Conservation (phyloP, 2,329 filamentous ascomycete genomes). For the Monascus ruber region DNA sequence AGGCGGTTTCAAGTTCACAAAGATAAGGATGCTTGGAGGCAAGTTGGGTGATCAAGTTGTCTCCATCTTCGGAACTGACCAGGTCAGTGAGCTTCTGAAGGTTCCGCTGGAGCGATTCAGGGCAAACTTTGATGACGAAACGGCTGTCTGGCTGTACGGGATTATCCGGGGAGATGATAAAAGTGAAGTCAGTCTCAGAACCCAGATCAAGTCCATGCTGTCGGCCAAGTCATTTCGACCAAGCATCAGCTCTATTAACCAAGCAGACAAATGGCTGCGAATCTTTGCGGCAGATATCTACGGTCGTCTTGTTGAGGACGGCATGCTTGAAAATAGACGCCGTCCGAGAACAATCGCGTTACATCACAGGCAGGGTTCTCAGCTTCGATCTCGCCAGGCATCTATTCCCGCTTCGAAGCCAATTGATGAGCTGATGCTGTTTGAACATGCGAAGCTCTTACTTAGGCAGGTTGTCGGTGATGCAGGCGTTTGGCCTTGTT, state of each 20-base stretch:
- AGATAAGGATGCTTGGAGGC: conserved; percentile 88
- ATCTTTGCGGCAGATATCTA: conserved; percentile 92
- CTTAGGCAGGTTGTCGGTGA: conserved; percentile 68
- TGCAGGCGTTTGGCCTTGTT: conserved; percentile 76
- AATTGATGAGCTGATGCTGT: conserved; percentile 61
- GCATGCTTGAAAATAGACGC: conserved; percentile 74
- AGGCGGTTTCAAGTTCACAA: conserved; percentile 78
- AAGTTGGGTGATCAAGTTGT: conserved; percentile 84
- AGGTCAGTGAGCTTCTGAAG: conserved; percentile 61
- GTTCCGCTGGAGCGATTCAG: conserved; percentile 67
- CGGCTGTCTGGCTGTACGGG: conserved; percentile 73
- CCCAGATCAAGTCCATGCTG: conserved; percentile 93
- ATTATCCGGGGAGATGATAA: conserved; percentile 75
- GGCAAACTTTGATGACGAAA: conserved; percentile 68
- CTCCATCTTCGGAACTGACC: conserved; percentile 69
- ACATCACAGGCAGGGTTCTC: conserved; percentile 63
- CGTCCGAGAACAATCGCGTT: conserved; percentile 77
- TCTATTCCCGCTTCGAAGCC: conserved; percentile 66
- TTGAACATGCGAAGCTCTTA: conserved; percentile 64
- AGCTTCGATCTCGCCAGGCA: conserved; percentile 62
- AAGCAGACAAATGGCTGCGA: conserved; percentile 72
- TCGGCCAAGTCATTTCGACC: conserved; percentile 93
- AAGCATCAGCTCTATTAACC: conserved; percentile 63
- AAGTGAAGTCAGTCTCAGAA: conserved; percentile 80
- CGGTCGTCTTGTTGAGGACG: conserved; percentile 79